Evolutionary conservation across 805 yeast species (phyloP), one percentile per base, ranked within the genome.

Genomic region (Myxozyma melibiosi): DNA sequence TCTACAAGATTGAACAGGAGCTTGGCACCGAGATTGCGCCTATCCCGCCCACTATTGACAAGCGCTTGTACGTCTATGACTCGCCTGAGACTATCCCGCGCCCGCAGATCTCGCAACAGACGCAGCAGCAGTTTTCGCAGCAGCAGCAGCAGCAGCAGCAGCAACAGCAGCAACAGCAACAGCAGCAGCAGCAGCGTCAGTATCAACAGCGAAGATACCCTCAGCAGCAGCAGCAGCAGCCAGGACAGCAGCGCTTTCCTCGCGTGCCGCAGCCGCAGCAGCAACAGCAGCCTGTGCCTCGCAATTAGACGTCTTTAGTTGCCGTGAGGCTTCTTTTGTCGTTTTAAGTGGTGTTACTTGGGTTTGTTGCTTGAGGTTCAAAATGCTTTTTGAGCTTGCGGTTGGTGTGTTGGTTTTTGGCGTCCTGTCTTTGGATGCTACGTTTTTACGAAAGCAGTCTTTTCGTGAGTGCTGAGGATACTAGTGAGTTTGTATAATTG

Each of bases 21-120:
- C 82, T 94, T 65, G 97, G 97, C 34, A 92, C 97, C 18, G 98
- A 94, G 71, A 94, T 94, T 73, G 89, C 88, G 71, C 97, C 98
- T 59, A 94, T 94, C 66, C 99, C 99, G 37, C 85, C 90, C n/a
- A 82, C 83, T 50, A 94, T 94, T 68, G 98, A 94, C 75, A 85
- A 84, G 73, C 80, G 86, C 13, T 79, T 94, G 66, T 94, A 94
- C 70, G 98, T 91, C 45, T 60, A 60, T 37, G 64, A 60, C 42
- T 60, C 64, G 30, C 62, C 64, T 18, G 59, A 58, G 5, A 43
- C 57, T 20, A 60, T 65, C 30, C 67, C 67, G 9, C 64, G 67
- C 30, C 67, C 65, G 24, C 62, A 58, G 51, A 50, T 64, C 28
- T 58, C 54, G 49, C 55, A 38, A 18, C 55, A 46, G 41, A 4